Evolutionary conservation across 1,284 basidiomycete species (phyloP).

Genomic region (Cryptococcus floricola): DNA sequence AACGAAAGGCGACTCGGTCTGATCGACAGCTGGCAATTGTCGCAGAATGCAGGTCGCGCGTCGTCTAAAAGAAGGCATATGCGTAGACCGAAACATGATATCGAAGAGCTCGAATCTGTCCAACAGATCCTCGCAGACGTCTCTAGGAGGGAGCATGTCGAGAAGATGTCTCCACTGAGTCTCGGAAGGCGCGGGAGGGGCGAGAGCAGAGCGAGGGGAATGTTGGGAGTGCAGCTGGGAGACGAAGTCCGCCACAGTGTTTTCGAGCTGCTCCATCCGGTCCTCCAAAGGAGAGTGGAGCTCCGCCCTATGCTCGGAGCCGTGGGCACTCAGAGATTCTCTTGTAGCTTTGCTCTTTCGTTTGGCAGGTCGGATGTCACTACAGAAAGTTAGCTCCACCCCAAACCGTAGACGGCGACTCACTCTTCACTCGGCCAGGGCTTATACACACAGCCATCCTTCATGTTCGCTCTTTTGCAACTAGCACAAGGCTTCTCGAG

Average conservation of each 20-base stretch:
- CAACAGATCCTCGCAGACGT: not conserved
- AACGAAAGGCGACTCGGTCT: not conserved
- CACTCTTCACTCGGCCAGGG: conserved; percentile 3
- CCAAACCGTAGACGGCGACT: not conserved
- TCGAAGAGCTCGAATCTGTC: conserved; percentile 1
- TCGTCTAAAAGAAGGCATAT: conserved; percentile 4
- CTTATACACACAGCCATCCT: conserved; percentile 5
- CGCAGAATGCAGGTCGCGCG: not conserved
- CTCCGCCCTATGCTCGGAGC: too few species aligned
- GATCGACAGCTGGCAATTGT: not conserved
- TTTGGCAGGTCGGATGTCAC: not conserved
- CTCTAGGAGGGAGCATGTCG: not conserved
- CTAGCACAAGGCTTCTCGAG: conserved; percentile 5
- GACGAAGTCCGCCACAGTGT: not conserved
- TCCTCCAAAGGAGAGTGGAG: not conserved
- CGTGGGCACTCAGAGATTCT: too few species aligned
- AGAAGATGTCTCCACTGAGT: conserved; percentile 4
- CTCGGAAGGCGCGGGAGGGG: not conserved
- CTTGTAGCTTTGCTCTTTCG: too few species aligned
- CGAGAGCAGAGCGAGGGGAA: not conserved
- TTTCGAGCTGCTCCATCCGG: not conserved
- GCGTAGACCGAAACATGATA: conserved; percentile 1
- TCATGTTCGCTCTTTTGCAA: conserved; percentile 5
- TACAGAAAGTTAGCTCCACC: not conserved
- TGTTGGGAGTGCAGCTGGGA: not conserved